Conservation (phyloP, 2,329 filamentous ascomycete species). For the Epichloe brachyelytri region DNA sequence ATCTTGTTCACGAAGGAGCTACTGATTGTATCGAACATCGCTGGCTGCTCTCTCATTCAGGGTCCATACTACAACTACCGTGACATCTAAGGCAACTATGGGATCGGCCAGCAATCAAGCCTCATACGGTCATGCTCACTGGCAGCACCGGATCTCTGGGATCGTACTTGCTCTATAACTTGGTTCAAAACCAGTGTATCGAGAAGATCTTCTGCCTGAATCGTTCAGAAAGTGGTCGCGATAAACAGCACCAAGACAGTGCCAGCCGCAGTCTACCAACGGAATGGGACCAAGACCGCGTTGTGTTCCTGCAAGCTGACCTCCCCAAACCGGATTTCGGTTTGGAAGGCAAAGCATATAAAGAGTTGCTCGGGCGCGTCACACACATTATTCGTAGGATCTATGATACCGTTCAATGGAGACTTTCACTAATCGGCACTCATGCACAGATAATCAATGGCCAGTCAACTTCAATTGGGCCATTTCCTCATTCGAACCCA, state of each 20-base stretch:
- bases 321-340: neutral
- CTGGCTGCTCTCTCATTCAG: neutral
- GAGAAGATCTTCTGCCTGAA: neutral
- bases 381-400: neutral
- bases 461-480: constrained; percentile 2
- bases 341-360: neutral
- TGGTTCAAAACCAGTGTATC: neutral
- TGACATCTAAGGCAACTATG: neutral
- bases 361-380: neutral
- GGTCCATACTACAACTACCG: neutral
- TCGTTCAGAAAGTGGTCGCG: neutral
- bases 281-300: neutral
- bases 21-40: neutral
- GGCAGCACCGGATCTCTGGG: constrained; percentile 23
- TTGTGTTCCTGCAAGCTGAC: neutral
- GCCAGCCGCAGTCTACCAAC: neutral
- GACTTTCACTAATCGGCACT: neutral
- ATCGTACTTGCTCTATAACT: neutral
- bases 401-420: neutral
- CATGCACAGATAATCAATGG: constrained; percentile 1
- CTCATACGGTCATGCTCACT: constrained; percentile 28
- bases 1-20: neutral
- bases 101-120: constrained; percentile 12
- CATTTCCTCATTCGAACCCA: constrained; percentile 1
- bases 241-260: neutral